Evolutionary conservation across 192 early-diverging fungal genomes (phyloP), one percentile per base, ranked within the genome.

Genomic region (Haplosporangium gracile): DNA sequence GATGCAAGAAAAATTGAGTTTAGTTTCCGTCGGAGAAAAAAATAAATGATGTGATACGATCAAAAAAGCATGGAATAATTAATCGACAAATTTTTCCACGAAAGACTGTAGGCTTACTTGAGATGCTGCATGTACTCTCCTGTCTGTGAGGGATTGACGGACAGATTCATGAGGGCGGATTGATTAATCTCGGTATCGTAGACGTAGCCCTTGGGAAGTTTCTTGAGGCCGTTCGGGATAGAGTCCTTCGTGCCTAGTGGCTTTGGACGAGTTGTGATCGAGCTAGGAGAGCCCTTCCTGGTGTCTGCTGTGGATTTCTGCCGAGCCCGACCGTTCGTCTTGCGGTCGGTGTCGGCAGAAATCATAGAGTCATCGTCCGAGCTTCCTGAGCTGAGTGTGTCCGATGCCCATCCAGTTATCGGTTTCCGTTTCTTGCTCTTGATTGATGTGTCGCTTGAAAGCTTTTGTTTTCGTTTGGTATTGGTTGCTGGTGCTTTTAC

Each of bases 121-220:
- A 86, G 70, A 45, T 81, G 84, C 45, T 80, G 78, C 71, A 86
- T 86, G 38, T 68, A 86, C 26, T 86, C 84, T 73, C 84, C 84
- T 2, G 84, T 86, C 36, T 81, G 84, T 11, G 78, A 81, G n/a
- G 84, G 84, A 22, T 86, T 81, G 72, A 86, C 72, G 26, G 84
- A 86, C 15, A 81, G 63, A 42, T 60, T 53, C 84, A 86, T 86
- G 11, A 86, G 72, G 1, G 79, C 70, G 8, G 78, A 55, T 53
- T 86, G 84, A 40, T 86, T 81, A 40, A 86, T 74, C 43, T 86
- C 84, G 0, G 79, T 86, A 60, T 86, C 84, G 32, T 86, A 86
- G 18, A 86, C 84, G 57, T 86, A 86, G 18, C 84, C 84, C 49
- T 86, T 86, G 24, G 84, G 84, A 9, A 86, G 72, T 34, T 86